A percentile compares a stretch with the other conserved stretches of the same genome.
phyloP scores from a whole-genome alignment of 495 filamentous ascomycete species.

The Hyaloscypha hepaticicola region DNA sequence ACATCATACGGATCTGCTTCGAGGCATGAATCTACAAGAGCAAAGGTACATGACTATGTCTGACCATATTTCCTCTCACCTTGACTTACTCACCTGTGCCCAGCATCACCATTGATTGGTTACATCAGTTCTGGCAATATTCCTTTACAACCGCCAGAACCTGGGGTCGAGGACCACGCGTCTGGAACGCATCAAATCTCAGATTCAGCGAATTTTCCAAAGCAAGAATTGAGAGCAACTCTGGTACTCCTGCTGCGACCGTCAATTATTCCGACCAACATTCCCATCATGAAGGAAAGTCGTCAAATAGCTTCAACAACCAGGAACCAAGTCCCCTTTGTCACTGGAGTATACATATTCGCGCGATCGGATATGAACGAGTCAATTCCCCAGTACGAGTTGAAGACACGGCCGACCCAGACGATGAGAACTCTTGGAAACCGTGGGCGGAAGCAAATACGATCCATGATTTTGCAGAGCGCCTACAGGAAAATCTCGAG shows the following conservation, averaged over 20 bases:
- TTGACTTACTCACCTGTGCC: not conserved
- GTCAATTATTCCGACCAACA: constrained; percentile 13
- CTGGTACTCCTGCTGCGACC: constrained; percentile 1
- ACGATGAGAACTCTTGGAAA: constrained; percentile 36
- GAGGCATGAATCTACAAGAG: constrained; percentile 29
- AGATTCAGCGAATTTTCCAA: constrained; percentile 26
- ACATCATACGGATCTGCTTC: constrained; percentile 33
- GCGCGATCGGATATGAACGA: not conserved
- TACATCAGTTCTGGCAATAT: constrained; percentile 46
- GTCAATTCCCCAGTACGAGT: constrained; percentile 16
- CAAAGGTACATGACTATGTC: constrained; percentile 29
- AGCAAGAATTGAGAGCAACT: constrained; percentile 5
- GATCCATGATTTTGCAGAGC: constrained; percentile 20
- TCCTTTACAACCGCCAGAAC: constrained; percentile 43
- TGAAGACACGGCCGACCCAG: constrained; percentile 11
- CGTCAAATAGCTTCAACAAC: not conserved
- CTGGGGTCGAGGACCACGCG: constrained; percentile 42
- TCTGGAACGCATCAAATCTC: constrained; percentile 33
- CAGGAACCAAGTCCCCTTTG: constrained; percentile 29
- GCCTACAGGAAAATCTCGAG: constrained; percentile 33
- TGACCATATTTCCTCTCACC: not conserved
- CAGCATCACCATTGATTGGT: constrained; percentile 33
- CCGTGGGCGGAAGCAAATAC: constrained; percentile 27
- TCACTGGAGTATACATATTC: constrained; percentile 35
- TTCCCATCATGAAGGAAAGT: not conserved